Percentiles rank a stretch among this genome's conserved stretches.
These are phyloP conservation scores for Pseudogymnoascus sp. DNA, from an alignment of 2,329 filamentous ascomycete genomes.

Conservation along the genomic window DNA sequence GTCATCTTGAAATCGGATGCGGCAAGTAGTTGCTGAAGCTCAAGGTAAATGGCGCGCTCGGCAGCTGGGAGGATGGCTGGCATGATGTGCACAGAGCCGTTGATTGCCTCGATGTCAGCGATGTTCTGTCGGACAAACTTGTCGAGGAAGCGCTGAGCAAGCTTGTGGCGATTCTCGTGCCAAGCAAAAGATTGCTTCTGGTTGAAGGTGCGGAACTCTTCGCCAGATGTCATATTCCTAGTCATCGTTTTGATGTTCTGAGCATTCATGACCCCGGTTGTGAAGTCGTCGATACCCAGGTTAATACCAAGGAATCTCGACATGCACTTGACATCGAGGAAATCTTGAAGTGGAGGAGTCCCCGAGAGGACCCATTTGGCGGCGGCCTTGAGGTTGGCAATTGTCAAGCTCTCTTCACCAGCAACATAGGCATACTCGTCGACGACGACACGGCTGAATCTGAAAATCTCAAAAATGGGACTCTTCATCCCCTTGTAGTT, in stretches of 20 bases:
- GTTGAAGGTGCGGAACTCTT: constrained; percentile 47
- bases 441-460: constrained; percentile 51
- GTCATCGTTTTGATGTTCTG: constrained; percentile 35
- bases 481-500: constrained; percentile 24
- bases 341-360: constrained; percentile 50
- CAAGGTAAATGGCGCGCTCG: constrained; percentile 46
- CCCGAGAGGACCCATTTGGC: constrained; percentile 52
- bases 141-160: constrained; percentile 48
- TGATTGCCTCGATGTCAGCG: constrained; percentile 37
- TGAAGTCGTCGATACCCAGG: constrained; percentile 46
- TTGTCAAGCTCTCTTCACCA: constrained; percentile 22
- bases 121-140: constrained; percentile 32
- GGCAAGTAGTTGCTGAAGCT: constrained; percentile 45
- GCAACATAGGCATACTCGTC: constrained; percentile 57
- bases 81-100: constrained; percentile 35
- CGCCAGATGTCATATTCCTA: constrained; percentile 39
- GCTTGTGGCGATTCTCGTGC: constrained; percentile 41
- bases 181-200: constrained; percentile 41
- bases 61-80: constrained; percentile 36
- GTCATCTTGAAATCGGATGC: constrained; percentile 37
- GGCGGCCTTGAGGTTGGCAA: constrained; percentile 35
- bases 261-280: constrained; percentile 33
- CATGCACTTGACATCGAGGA: constrained; percentile 51
- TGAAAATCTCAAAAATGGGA: constrained; percentile 49
- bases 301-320: constrained; percentile 46